These are phyloP conservation scores for Cryoendolithus antarcticus DNA, from an alignment of 2,329 filamentous ascomycete species.

Conservation along the genomic window DNA sequence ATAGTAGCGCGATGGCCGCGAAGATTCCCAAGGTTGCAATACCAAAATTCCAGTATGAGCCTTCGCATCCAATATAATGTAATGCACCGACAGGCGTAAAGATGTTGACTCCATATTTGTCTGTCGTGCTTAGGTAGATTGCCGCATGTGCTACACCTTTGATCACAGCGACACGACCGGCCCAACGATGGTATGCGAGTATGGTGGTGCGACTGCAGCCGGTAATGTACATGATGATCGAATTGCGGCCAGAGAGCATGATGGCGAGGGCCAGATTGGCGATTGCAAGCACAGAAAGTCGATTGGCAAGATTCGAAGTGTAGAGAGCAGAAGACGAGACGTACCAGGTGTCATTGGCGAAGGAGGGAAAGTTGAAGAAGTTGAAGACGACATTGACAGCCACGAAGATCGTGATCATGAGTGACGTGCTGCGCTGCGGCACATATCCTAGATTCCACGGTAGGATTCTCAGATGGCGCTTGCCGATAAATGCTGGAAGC, in stretches of 20 bases:
- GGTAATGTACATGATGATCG: slow-evolving; percentile 36
- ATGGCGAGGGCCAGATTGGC: slow-evolving; percentile 31
- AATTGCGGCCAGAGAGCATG: slow-evolving; percentile 37
- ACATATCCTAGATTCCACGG: slow-evolving; percentile 7
- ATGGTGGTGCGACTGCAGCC: slow-evolving; percentile 40
- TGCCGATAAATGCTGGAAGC: slow-evolving; percentile 8
- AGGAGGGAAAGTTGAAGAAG: too few species aligned
- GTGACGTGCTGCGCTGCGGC: slow-evolving; percentile 16
- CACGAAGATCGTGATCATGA: slow-evolving; percentile 19
- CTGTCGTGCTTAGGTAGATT: slow-evolving; percentile 24
- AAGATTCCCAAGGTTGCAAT: slow-evolving; percentile 24
- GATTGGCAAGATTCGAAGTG: slow-evolving; percentile 17
- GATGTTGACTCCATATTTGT: too few species aligned
- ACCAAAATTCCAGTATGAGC: slow-evolving; percentile 34
- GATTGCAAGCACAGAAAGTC: slow-evolving; percentile 31
- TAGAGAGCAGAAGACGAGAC: slow-evolving; percentile 7
- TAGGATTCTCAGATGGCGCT: slow-evolving; percentile 5
- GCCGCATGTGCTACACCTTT: slow-evolving; percentile 37
- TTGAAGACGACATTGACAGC: slow-evolving; percentile 20
- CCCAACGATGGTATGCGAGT: slow-evolving; percentile 38
- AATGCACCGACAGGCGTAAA: too few species aligned
- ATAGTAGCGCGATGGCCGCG: slow-evolving; percentile 22
- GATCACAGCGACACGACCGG: slow-evolving; percentile 33
- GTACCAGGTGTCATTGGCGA: too few species aligned
- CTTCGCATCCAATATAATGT: slow-evolving; percentile 18